Percentiles rank a stretch among this genome's conserved stretches.
phyloP scores from a whole-genome alignment of 2,329 filamentous ascomycete genomes.

The Claviceps lovelessii region DNA sequence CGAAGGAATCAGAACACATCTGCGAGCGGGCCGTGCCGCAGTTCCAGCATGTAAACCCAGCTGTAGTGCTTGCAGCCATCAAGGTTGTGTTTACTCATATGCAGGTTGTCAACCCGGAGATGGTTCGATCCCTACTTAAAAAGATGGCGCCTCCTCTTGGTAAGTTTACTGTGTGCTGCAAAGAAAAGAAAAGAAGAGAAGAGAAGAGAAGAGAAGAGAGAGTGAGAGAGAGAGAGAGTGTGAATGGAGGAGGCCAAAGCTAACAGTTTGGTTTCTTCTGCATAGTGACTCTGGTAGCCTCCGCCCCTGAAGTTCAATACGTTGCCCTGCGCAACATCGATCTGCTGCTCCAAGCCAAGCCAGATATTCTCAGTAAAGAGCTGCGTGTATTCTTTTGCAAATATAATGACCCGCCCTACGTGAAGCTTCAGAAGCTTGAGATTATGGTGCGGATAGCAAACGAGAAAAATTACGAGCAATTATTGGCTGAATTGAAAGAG shows the following conservation, averaged over 20 bases:
- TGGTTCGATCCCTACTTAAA: constrained; percentile 76
- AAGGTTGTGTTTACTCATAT: constrained; percentile 97
- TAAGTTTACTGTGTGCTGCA: constrained; percentile 25
- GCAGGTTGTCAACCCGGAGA: constrained; percentile 64
- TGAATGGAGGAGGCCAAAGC: not conserved
- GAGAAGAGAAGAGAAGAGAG: not conserved
- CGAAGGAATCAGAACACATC: constrained; percentile 95
- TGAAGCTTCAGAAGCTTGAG: constrained; percentile 94
- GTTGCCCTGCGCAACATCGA: constrained; percentile 95
- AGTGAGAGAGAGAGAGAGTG: too few relatives aligned
- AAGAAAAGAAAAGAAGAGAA: not conserved
- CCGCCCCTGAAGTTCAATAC: constrained; percentile 93
- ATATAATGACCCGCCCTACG: constrained; percentile 95
- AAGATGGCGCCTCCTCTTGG: constrained; percentile 96
- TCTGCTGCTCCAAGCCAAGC: constrained; percentile 84
- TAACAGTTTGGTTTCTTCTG: not conserved
- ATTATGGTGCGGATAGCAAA: constrained; percentile 99
- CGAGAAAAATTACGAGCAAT: constrained; percentile 87
- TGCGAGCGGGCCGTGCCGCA: constrained; percentile 92
- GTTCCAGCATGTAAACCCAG: constrained; percentile 96
- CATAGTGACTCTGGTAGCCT: constrained; percentile 84
- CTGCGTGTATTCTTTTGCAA: constrained; percentile 99
- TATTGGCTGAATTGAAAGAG: constrained; percentile 88
- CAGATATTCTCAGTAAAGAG: constrained; percentile 93
- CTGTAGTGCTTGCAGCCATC: constrained; percentile 91